These are phyloP conservation scores for Candida sojae DNA, from an alignment of 1,139 yeast genomes.

Conservation along the genomic window DNA sequence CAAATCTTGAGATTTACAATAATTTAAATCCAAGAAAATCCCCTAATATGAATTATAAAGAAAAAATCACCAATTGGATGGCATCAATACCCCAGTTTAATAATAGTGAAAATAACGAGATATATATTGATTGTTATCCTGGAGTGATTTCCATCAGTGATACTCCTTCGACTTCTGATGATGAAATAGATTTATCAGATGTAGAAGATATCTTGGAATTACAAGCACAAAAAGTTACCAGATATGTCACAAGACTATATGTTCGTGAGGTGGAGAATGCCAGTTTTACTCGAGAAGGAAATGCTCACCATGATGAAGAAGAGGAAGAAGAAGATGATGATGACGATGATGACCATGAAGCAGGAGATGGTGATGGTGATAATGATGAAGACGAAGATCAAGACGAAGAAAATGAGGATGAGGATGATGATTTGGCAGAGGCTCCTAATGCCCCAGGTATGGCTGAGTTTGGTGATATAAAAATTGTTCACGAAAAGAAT, in stretches of 20 bases:
- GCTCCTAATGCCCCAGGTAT: neutral
- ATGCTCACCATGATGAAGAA: constrained; percentile 13
- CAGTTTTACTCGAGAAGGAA: constrained; percentile 9
- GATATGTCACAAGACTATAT: constrained; percentile 43
- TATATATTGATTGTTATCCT: constrained; percentile 43
- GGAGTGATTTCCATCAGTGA: constrained; percentile 35
- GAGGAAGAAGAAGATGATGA: constrained; percentile 5
- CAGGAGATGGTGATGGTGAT: neutral
- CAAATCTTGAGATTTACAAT: constrained; percentile 8
- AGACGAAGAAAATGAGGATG: neutral
- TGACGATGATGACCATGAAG: constrained; percentile 2
- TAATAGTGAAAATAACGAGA: constrained; percentile 13
- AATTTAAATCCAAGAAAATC: constrained; percentile 59
- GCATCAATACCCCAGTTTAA: constrained; percentile 48
- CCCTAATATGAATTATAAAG: constrained; percentile 58
- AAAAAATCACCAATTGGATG: constrained; percentile 67
- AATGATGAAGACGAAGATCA: neutral
- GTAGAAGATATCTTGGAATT: constrained; percentile 47
- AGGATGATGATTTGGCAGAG: neutral
- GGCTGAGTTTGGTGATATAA: too few relatives aligned
- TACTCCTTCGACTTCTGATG: constrained; percentile 17
- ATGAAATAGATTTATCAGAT: constrained; percentile 24
- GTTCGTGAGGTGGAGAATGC: constrained; percentile 29
- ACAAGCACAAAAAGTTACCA: constrained; percentile 54
- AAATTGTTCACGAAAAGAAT: neutral